Percentiles rank a stretch among this genome's conserved stretches.
These are phyloP conservation scores for Metschnikowia anglica DNA, from an alignment of 805 yeast genomes.

Conservation along the genomic window DNA sequence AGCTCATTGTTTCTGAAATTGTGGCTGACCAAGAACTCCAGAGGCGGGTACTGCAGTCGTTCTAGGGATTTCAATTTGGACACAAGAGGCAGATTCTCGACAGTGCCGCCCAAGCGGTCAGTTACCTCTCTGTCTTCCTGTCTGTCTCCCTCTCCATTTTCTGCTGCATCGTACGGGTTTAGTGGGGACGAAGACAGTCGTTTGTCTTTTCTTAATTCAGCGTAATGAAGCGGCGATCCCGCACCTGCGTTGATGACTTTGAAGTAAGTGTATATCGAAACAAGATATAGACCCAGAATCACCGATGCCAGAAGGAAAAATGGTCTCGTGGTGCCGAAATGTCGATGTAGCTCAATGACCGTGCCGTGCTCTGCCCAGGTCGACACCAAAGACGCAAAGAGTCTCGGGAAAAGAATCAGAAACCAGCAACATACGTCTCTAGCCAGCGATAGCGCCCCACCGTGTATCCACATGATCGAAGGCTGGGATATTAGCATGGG, in stretches of 20 bases:
- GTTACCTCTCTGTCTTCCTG: no score
- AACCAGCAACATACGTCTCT: conserved; percentile 37
- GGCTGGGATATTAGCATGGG: conserved; percentile 19
- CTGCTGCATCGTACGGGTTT: conserved; percentile 17
- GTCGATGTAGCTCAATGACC: conserved; percentile 27
- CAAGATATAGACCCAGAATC: conserved; percentile 27
- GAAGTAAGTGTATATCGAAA: conserved; percentile 52
- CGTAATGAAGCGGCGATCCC: conserved; percentile 64
- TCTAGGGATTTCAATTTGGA: not conserved
- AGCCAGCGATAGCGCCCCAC: conserved; percentile 7
- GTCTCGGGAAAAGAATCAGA: conserved; percentile 48
- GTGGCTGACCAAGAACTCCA: conserved; percentile 35
- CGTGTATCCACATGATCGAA: conserved; percentile 18
- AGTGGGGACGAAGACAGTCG: conserved; percentile 12
- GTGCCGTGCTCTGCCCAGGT: conserved; percentile 50
- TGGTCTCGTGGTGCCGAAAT: conserved; percentile 7
- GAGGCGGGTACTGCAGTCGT: conserved; percentile 30
- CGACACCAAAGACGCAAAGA: conserved; percentile 40
- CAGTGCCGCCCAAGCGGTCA: not conserved
- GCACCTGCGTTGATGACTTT: conserved; percentile 54
- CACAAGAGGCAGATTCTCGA: not conserved
- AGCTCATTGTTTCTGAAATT: conserved; percentile 49
- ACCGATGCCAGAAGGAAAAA: conserved; percentile 19
- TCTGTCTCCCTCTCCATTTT: no score
- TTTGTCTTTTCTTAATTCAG: conserved; percentile 36